These are phyloP conservation scores for Akanthomyces muscarius DNA, from an alignment of 2,329 filamentous ascomycete species.

Conservation along the genomic window DNA sequence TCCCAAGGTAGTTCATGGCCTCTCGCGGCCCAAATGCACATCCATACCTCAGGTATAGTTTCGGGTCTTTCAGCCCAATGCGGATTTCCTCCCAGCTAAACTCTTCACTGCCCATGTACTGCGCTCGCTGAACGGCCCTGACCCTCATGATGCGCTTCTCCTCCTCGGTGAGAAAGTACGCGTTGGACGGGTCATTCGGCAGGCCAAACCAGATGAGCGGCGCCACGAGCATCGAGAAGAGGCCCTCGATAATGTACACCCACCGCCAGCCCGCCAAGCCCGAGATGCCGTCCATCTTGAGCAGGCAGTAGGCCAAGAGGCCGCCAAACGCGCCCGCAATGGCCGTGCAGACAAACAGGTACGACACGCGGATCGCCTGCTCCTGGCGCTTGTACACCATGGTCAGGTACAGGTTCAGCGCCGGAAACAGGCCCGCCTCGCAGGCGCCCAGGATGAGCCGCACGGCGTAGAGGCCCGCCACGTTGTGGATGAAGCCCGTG, in stretches of 20 bases:
- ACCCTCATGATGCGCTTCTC: conserved; percentile 48
- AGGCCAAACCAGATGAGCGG: conserved; percentile 43
- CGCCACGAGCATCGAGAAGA: conserved; percentile 40
- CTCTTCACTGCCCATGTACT: conserved; percentile 46
- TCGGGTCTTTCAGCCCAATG: conserved; percentile 45
- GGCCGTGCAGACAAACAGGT: conserved; percentile 46
- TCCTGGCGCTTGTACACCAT: conserved; percentile 44
- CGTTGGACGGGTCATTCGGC: conserved; percentile 42
- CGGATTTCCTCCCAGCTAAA: conserved; percentile 49
- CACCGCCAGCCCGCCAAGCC: conserved; percentile 45
- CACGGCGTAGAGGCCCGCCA: conserved; percentile 25
- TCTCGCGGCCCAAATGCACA: too few relatives aligned
- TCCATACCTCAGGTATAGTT: conserved; percentile 44
- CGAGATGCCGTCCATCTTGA: conserved; percentile 43
- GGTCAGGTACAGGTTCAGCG: conserved; percentile 26
- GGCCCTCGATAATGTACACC: conserved; percentile 49
- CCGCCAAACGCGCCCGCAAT: conserved; percentile 39
- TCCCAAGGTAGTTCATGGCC: neutral
- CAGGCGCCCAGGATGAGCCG: conserved; percentile 25
- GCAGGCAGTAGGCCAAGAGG: conserved; percentile 44
- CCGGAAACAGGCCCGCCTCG: conserved; percentile 27
- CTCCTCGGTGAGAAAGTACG: conserved; percentile 45
- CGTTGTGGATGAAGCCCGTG: conserved; percentile 30
- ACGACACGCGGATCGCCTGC: conserved; percentile 49
- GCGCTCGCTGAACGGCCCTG: conserved; percentile 39